phyloP scores from a whole-genome alignment of 169 alveolate genomes.

The Theileria luwenshuni region DNA sequence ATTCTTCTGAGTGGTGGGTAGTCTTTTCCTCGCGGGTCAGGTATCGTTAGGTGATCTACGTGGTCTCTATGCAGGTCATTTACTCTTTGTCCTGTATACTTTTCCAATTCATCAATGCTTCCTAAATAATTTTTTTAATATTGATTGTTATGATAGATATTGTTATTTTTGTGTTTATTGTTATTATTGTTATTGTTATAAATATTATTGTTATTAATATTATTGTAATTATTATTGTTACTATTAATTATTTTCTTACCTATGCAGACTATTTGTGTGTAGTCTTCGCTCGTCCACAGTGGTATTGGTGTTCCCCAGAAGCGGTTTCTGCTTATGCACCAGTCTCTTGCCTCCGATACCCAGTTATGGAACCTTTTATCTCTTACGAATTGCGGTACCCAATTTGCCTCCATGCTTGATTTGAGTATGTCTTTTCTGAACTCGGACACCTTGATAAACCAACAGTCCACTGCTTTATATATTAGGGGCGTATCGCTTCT shows the following conservation, averaged over 20 bases:
- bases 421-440: constrained; percentile 87
- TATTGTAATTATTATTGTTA: constrained; percentile 77
- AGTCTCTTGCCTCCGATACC: constrained; percentile 98
- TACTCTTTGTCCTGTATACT: constrained; percentile 64
- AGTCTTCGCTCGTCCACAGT: constrained; percentile 95
- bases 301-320: constrained; percentile 99
- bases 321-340: constrained; percentile 98
- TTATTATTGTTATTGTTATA: constrained; percentile 74
- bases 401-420: constrained; percentile 87
- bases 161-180: background rate
- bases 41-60: constrained; percentile 96
- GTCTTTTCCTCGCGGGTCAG: constrained; percentile 93
- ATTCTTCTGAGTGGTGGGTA: constrained; percentile 84
- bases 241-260: constrained; percentile 71
- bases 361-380: constrained; percentile 98
- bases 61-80: constrained; percentile 96
- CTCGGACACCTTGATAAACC: constrained; percentile 98
- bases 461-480: constrained; percentile 96
- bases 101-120: constrained; percentile 69
- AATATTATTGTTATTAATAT: constrained; percentile 39
- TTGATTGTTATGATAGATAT: background rate
- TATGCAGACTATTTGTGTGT: constrained; percentile 92
- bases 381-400: constrained; percentile 97
- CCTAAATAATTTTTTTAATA: constrained; percentile 4
- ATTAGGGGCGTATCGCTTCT: constrained; percentile 98